Conservation (phyloP, 2,329 filamentous ascomycete genomes). For the Massarina eburnea region DNA sequence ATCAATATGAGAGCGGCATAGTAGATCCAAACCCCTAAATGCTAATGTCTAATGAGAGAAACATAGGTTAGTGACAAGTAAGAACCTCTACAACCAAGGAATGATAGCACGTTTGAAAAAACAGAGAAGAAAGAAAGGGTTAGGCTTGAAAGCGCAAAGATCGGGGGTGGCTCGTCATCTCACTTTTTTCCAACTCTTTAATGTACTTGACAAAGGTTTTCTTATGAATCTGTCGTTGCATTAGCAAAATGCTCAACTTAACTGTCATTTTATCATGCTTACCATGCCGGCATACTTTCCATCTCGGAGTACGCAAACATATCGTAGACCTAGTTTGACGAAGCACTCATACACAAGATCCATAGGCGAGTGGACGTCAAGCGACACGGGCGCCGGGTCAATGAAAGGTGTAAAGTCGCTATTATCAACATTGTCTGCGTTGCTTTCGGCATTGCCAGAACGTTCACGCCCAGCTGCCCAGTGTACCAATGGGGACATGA, state of each 20-base stretch:
- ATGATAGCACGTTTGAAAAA: not conserved
- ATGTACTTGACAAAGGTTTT: constrained; percentile 96
- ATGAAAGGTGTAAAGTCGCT: constrained; percentile 91
- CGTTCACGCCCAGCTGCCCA: constrained; percentile 40
- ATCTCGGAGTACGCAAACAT: constrained; percentile 84
- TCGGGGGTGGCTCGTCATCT: constrained; percentile 30
- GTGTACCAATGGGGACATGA: constrained; percentile 72
- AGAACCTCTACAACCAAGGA: not conserved
- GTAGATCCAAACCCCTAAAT: not conserved
- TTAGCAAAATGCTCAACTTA: constrained; percentile 9
- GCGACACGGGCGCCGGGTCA: constrained; percentile 83
- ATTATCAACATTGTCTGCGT: constrained; percentile 45
- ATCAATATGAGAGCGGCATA: constrained; percentile 2
- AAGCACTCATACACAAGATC: constrained; percentile 97
- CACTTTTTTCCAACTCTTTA: constrained; percentile 71
- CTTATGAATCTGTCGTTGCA: constrained; percentile 70
- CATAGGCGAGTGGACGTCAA: constrained; percentile 89
- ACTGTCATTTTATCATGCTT: constrained; percentile 41
- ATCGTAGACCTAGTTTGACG: constrained; percentile 87
- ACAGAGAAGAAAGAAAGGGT: not conserved
- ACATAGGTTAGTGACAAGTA: not conserved
- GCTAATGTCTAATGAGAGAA: not conserved
- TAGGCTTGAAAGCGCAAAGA: not conserved
- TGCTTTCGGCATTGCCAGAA: constrained; percentile 62
- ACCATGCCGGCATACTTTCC: constrained; percentile 89